These are phyloP conservation scores for Megacollybia marginata DNA, from an alignment of 768 basidiomycete species.

Conservation along the genomic window DNA sequence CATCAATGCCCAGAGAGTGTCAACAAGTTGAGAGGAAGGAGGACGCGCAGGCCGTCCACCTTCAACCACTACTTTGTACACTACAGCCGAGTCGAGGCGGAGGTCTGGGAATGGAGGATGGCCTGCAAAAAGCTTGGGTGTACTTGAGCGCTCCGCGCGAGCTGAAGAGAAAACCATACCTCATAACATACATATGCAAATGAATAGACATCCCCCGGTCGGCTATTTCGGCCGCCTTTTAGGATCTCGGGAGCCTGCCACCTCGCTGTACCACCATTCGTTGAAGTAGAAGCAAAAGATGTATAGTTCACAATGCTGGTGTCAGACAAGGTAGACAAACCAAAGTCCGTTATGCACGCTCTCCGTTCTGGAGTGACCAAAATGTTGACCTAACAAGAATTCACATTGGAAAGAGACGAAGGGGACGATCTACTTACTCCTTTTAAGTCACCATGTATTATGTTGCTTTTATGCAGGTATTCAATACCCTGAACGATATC, in stretches of 20 bases:
- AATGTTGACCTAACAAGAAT: neutral
- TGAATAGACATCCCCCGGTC: neutral
- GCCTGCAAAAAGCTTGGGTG: neutral
- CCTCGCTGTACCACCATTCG: neutral
- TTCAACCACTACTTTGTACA: neutral
- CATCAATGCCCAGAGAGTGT: neutral
- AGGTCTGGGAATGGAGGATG: neutral
- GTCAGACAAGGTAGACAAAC: neutral
- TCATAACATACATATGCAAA: neutral
- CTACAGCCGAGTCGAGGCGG: neutral
- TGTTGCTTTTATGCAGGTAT: neutral
- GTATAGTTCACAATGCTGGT: neutral
- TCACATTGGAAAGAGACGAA: neutral
- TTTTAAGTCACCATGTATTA: neutral
- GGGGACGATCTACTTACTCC: neutral
- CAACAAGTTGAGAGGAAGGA: neutral
- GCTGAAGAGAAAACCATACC: neutral
- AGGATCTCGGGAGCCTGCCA: neutral
- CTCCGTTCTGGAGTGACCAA: neutral
- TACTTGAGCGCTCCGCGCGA: neutral
- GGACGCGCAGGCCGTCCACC: neutral
- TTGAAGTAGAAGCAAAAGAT: neutral
- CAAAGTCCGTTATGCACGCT: neutral
- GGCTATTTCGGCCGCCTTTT: neutral
- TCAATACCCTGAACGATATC: neutral